A percentile compares a stretch with the other conserved stretches of the same genome.
Evolutionary conservation across 2,329 filamentous ascomycete genomes (phyloP).

Genomic region (Hypoxylon sp.): DNA sequence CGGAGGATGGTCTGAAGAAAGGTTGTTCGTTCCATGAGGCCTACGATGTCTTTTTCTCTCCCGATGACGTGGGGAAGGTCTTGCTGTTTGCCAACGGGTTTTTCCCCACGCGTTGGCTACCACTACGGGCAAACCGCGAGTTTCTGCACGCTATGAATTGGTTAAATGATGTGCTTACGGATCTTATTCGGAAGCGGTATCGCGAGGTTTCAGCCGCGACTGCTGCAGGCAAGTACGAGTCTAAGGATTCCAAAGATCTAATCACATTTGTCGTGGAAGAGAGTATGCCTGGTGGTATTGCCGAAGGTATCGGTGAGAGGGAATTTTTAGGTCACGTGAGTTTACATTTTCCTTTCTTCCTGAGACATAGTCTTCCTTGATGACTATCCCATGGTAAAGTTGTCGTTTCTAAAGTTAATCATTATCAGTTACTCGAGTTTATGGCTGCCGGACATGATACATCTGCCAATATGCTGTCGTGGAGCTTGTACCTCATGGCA

Average conservation of each 20-base stretch:
- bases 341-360: neutral
- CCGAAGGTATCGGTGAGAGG: conserved; percentile 36
- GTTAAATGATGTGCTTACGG: conserved; percentile 17
- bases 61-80: conserved; percentile 20
- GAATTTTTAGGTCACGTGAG: conserved; percentile 37
- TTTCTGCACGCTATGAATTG: conserved; percentile 31
- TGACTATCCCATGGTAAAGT: neutral
- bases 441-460: conserved; percentile 42
- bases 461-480: conserved; percentile 38
- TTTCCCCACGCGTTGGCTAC: conserved; percentile 34
- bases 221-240: conserved; percentile 13
- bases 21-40: conserved; percentile 30
- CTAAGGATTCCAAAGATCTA: conserved; percentile 27
- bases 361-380: neutral
- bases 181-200: conserved; percentile 27
- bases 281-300: conserved; percentile 36
- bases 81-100: conserved; percentile 32
- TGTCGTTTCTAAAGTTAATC: conserved; percentile 4
- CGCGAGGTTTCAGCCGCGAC: conserved; percentile 11
- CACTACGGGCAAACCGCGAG: conserved; percentile 28
- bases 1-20: neutral
- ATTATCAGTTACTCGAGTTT: conserved; percentile 31
- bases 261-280: conserved; percentile 37
- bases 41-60: conserved; percentile 33
- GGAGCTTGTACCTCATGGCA: conserved; percentile 35